Conservation (phyloP, 331 rosid genomes). For the Acacia concinna region DNA sequence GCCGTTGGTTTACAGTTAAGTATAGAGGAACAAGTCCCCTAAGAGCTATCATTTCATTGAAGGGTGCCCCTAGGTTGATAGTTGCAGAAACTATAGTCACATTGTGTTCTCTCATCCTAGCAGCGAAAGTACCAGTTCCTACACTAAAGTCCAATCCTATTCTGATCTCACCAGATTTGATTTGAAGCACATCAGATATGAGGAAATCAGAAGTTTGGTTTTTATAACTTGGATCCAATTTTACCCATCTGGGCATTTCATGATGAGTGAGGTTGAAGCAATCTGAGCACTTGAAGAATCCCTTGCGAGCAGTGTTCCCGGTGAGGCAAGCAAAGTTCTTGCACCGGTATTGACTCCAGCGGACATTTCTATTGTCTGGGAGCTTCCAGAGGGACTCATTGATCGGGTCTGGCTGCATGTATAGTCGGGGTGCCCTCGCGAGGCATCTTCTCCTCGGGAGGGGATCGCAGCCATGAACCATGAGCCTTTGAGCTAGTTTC, state of each 20-base stretch:
- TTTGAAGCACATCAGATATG: constrained; percentile 51
- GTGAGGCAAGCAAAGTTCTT: constrained; percentile 71
- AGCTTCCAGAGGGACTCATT: constrained; percentile 61
- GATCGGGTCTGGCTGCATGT: constrained; percentile 48
- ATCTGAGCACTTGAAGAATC: constrained; percentile 73
- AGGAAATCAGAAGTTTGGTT: constrained; percentile 50
- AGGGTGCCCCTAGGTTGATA: constrained; percentile 75
- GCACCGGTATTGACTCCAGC: constrained; percentile 74
- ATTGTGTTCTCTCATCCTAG: constrained; percentile 68
- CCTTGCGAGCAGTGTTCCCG: constrained; percentile 38
- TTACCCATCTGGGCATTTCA: constrained; percentile 69
- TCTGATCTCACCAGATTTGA: constrained; percentile 63
- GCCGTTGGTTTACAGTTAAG: constrained; percentile 65
- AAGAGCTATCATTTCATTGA: constrained; percentile 74
- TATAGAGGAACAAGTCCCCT: constrained; percentile 75
- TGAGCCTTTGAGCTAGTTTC: constrained; percentile 71
- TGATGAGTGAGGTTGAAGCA: constrained; percentile 70
- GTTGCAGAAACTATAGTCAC: constrained; percentile 69
- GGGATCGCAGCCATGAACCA: constrained; percentile 87
- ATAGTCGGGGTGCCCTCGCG: constrained; percentile 57
- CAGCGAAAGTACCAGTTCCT: constrained; percentile 81
- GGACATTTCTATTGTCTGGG: constrained; percentile 66
- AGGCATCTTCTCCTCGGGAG: constrained; percentile 73
- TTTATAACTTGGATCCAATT: constrained; percentile 19
- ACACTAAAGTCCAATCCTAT: constrained; percentile 73